phyloP scores from a whole-genome alignment of 768 basidiomycete genomes.

The Trichaptum fuscoviolaceum region DNA sequence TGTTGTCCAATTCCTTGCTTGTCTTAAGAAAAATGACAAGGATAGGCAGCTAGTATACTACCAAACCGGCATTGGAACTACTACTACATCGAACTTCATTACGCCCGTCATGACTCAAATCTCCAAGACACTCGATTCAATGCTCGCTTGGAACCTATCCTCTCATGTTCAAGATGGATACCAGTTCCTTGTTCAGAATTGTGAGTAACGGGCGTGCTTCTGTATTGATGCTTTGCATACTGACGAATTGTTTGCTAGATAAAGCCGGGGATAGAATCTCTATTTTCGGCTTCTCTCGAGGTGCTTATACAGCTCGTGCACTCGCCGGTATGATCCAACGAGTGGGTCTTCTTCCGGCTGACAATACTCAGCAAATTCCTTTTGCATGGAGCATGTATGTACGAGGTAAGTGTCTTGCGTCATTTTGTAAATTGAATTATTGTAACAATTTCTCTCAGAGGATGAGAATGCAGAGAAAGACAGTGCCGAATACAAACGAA shows the following conservation, averaged over 20 bases:
- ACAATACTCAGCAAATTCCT: too few relatives aligned
- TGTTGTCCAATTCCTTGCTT: too few relatives aligned
- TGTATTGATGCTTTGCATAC: not conserved
- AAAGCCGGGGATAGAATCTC: slow-evolving; percentile 51
- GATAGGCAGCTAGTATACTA: too few relatives aligned
- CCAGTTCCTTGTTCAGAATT: too few relatives aligned
- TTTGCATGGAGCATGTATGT: slow-evolving; percentile 45
- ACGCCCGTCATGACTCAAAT: slow-evolving; percentile 7
- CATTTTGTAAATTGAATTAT: not conserved
- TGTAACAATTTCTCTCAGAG: slow-evolving; percentile 12
- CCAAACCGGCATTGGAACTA: too few relatives aligned
- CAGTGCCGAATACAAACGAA: too few relatives aligned
- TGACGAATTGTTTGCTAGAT: slow-evolving; percentile 23
- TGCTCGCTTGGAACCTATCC: slow-evolving; percentile 15
- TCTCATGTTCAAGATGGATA: slow-evolving; percentile 15
- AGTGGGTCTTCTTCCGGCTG: slow-evolving; percentile 15
- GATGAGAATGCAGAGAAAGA: slow-evolving; percentile 8
- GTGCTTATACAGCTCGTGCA: slow-evolving; percentile 55
- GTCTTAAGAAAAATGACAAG: too few relatives aligned
- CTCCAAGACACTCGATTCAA: slow-evolving; percentile 12
- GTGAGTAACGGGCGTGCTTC: too few relatives aligned
- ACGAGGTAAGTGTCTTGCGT: slow-evolving; percentile 15
- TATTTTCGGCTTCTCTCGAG: too few relatives aligned
- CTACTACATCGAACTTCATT: too few relatives aligned
- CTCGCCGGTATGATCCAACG: slow-evolving; percentile 29